Conservation (phyloP, 345 rosid genomes). For the Kandelia obovata region DNA sequence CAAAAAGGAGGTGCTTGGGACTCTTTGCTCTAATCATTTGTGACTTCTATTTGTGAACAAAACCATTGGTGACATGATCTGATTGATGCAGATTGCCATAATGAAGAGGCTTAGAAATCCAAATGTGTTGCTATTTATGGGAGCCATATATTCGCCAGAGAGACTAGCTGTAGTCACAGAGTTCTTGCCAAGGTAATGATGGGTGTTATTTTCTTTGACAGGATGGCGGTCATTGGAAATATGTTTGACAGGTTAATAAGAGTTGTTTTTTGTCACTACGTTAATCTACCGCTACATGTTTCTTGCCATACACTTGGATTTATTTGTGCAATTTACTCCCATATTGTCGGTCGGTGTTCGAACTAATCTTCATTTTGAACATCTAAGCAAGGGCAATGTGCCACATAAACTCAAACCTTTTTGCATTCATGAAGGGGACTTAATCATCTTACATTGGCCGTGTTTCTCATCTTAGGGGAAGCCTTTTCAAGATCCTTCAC, state of each 20-base stretch:
- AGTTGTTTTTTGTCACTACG: background rate
- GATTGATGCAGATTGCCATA: constrained; percentile 49
- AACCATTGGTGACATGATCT: background rate
- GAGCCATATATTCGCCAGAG: constrained; percentile 76
- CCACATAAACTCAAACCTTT: background rate
- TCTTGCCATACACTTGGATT: background rate
- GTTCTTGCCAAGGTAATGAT: constrained; percentile 65
- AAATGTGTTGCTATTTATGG: constrained; percentile 86
- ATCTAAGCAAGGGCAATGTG: background rate
- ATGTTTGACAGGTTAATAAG: background rate
- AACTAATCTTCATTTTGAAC: background rate
- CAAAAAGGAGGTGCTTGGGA: constrained; percentile 67
- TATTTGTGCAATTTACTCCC: background rate
- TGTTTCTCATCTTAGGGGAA: constrained; percentile 58
- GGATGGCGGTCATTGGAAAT: too few species aligned
- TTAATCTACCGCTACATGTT: background rate
- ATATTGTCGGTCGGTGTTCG: background rate
- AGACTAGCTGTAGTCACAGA: constrained; percentile 79
- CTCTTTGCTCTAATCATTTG: constrained; percentile 3
- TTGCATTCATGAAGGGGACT: background rate
- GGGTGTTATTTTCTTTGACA: background rate
- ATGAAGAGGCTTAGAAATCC: constrained; percentile 92
- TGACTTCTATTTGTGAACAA: background rate
- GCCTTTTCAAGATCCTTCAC: constrained; percentile 88
- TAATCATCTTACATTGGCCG: background rate